These are phyloP conservation scores for Candida odintsovae DNA, from an alignment of 805 yeast genomes.

Conservation along the genomic window DNA sequence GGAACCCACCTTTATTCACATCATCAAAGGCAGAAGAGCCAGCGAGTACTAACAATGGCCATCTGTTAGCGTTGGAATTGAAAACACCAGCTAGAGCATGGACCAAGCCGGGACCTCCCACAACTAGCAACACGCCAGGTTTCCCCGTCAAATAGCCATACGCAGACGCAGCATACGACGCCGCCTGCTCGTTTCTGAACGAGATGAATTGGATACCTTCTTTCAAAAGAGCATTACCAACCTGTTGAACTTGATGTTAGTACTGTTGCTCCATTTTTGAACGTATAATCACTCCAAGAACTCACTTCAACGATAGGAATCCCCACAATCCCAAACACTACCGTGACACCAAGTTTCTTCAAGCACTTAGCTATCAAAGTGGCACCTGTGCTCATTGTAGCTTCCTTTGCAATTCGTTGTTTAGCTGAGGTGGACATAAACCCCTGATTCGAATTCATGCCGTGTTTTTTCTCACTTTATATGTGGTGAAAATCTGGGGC, in stretches of 20 bases:
- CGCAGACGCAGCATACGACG: constrained; percentile 69
- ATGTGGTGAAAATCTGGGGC: background rate
- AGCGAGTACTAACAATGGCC: constrained; percentile 63
- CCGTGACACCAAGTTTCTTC: constrained; percentile 43
- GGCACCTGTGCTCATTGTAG: constrained; percentile 31
- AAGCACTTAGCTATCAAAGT: constrained; percentile 43
- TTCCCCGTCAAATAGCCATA: constrained; percentile 60
- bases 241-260: constrained; percentile 4
- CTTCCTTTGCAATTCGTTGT: too few species aligned
- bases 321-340: constrained; percentile 68
- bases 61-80: constrained; percentile 54
- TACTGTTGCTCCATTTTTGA: background rate
- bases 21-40: constrained; percentile 51
- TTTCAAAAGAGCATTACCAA: constrained; percentile 54
- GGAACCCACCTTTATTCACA: constrained; percentile 58
- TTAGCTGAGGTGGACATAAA: too few species aligned
- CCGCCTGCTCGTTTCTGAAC: constrained; percentile 69
- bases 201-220: constrained; percentile 51
- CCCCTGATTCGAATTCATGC: too few species aligned
- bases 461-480: background rate
- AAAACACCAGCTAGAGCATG: constrained; percentile 65
- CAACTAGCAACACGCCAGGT: constrained; percentile 65
- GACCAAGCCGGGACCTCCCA: constrained; percentile 72
- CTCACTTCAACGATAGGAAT: constrained; percentile 59
- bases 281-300: background rate